A percentile compares a stretch with the other conserved stretches of the same genome.
These are phyloP conservation scores for Talaromyces sp. DNA, from an alignment of 2,329 filamentous ascomycete species.

Conservation along the genomic window DNA sequence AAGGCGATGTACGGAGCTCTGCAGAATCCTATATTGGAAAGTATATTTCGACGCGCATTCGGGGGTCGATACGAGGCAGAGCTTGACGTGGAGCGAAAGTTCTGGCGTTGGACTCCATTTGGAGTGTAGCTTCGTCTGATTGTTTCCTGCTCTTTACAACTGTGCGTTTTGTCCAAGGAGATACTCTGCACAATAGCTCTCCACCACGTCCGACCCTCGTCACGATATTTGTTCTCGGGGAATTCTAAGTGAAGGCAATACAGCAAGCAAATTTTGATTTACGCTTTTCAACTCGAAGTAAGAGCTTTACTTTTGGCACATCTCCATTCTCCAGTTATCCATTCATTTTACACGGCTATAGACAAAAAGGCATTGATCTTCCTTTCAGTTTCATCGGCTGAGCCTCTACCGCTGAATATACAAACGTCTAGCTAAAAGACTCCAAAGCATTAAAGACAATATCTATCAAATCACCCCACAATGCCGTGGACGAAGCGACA, in stretches of 20 bases:
- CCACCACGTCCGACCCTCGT: background rate
- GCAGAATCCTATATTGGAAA: background rate
- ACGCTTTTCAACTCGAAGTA: background rate
- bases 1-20: constrained; percentile 18
- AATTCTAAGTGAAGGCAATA: background rate
- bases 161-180: too few species aligned
- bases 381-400: background rate
- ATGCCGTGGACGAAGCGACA: background rate
- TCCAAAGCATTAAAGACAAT: background rate
- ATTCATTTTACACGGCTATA: background rate
- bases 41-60: constrained; percentile 6
- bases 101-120: constrained; percentile 1
- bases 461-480: background rate
- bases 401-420: background rate
- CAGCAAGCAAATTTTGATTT: background rate
- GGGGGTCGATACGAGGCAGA: constrained; percentile 1
- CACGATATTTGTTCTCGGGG: background rate
- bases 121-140: background rate
- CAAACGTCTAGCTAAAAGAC: background rate
- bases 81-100: background rate
- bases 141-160: background rate
- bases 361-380: background rate
- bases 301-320: background rate
- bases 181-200: background rate
- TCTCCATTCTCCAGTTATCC: background rate